Evolutionary conservation across 371 early-diverging fungal species (phyloP).

Genomic region (Rhizomucor pusillus): DNA sequence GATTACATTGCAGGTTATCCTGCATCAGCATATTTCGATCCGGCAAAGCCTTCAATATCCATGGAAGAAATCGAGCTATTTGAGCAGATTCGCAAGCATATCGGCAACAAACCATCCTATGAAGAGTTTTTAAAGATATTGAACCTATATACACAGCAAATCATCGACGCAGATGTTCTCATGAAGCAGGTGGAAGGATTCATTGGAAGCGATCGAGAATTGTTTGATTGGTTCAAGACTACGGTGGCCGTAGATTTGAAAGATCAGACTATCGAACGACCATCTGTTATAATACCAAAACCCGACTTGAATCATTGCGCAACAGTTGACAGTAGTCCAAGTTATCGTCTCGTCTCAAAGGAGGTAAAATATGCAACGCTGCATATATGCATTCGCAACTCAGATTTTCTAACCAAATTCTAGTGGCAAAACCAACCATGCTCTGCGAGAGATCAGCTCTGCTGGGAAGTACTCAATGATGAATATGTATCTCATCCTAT

Average conservation of each 20-base stretch:
- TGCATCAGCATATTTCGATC: slow-evolving; percentile 10
- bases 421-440: slow-evolving; percentile 59
- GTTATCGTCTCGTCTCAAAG: slow-evolving; percentile 68
- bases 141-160: slow-evolving; percentile 92
- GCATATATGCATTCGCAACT: neutral
- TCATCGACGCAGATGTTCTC: slow-evolving; percentile 78
- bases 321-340: slow-evolving; percentile 49
- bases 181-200: slow-evolving; percentile 83
- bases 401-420: neutral
- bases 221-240: slow-evolving; percentile 90
- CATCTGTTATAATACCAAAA: slow-evolving; percentile 39
- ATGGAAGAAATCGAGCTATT: slow-evolving; percentile 87
- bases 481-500: slow-evolving; percentile 95
- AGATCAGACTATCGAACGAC: slow-evolving; percentile 38
- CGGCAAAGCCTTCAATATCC: slow-evolving; percentile 22
- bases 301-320: slow-evolving; percentile 53
- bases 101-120: slow-evolving; percentile 81
- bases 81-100: slow-evolving; percentile 77
- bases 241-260: slow-evolving; percentile 84
- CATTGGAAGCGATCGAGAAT: slow-evolving; percentile 65
- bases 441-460: slow-evolving; percentile 88
- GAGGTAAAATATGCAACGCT: slow-evolving; percentile 34
- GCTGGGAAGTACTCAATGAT: slow-evolving; percentile 96
- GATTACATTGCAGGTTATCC: slow-evolving; percentile 12
- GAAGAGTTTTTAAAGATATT: slow-evolving; percentile 94